Evolutionary conservation across 1,284 basidiomycete genomes (phyloP), one percentile per base, ranked within the genome.

Genomic region (Fistulinella staudtii): DNA sequence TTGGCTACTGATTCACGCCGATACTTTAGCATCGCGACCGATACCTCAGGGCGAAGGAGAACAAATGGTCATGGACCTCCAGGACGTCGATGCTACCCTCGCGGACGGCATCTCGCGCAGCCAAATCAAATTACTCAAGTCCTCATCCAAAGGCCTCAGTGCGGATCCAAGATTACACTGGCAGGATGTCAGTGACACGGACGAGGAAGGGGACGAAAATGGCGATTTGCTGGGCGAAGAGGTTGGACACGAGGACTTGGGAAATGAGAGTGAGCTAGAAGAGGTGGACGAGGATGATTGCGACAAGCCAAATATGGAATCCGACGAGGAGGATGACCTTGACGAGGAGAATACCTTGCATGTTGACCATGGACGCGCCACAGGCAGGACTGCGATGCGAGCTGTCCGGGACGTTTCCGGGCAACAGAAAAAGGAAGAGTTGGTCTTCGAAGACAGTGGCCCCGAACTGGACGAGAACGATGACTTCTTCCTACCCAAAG

Each of bases 51-150:
- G 94, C 10, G 95, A 98, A 67, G 96, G 95, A 11, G 94, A 98
- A 60, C 80, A 84, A 61, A 98, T 99, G 95, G 93, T 99, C 11
- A 89, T 97, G 76, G 87, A 92, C 60, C 73, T 99, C 11, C 96
- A 99, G 65, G 95, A 94, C 50, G 89, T 86, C 13, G 70, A 73
- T 28, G 66, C 73, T 8, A 98, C 93, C 0, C 80, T 99, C 11
- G 93, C 87, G 49, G 91, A 94, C 51, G 79, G 76, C 3, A 86
- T 97, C 11, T 77, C 83, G 11, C 77, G 78, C 45, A 90, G 89
- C 54, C 79, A 90, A 50, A 93, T 99, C 49, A 76, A 80, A n/a
- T 75, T 99, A 5, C 84, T 99, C 33, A 89, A 81, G 15, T 81
- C 86, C 2, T 95, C 91, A 0, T 83, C 80, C 5, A 76, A 74